Evolutionary conservation across 176 grass and related monocot species (phyloP).

Genomic region (Juncus inflexus): DNA sequence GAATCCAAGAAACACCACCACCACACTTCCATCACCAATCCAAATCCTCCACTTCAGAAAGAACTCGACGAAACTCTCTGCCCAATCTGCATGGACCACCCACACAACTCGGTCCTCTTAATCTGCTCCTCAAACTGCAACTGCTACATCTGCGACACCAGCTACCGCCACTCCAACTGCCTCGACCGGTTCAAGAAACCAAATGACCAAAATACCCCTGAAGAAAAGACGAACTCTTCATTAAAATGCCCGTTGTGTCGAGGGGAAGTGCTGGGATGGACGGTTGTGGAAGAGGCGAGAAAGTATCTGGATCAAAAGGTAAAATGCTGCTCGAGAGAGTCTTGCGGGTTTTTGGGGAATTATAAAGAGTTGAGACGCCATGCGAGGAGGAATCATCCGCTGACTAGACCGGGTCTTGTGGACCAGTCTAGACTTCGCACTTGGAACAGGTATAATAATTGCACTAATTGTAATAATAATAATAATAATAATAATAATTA

Average conservation of each 20-base stretch:
- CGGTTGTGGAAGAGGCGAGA: constrained; percentile 71
- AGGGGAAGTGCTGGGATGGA: constrained; percentile 71
- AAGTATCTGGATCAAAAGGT: constrained; percentile 65
- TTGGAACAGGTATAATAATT: constrained; percentile 43
- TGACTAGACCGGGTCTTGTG: constrained; percentile 51
- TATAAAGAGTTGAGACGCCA: constrained; percentile 79
- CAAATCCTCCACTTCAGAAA: constrained; percentile 47
- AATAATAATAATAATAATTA: no score
- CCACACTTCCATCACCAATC: not conserved
- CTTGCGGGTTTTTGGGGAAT: constrained; percentile 67
- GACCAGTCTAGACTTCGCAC: constrained; percentile 64
- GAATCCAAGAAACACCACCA: constrained; percentile 24
- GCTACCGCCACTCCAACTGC: constrained; percentile 96
- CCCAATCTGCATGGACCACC: constrained; percentile 99
- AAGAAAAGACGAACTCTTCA: constrained; percentile 28
- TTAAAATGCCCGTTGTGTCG: constrained; percentile 88
- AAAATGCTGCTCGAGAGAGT: constrained; percentile 64
- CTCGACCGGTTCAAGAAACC: constrained; percentile 91
- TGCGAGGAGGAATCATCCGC: constrained; percentile 57
- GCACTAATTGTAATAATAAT: no score
- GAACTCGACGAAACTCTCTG: constrained; percentile 94
- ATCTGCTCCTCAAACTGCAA: constrained; percentile 80
- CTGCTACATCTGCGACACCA: constrained; percentile 96
- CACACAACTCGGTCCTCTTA: constrained; percentile 93
- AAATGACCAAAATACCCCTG: constrained; percentile 46